Evolutionary conservation across 768 basidiomycete species (phyloP).

Genomic region (Boletus vermiculosoides): DNA sequence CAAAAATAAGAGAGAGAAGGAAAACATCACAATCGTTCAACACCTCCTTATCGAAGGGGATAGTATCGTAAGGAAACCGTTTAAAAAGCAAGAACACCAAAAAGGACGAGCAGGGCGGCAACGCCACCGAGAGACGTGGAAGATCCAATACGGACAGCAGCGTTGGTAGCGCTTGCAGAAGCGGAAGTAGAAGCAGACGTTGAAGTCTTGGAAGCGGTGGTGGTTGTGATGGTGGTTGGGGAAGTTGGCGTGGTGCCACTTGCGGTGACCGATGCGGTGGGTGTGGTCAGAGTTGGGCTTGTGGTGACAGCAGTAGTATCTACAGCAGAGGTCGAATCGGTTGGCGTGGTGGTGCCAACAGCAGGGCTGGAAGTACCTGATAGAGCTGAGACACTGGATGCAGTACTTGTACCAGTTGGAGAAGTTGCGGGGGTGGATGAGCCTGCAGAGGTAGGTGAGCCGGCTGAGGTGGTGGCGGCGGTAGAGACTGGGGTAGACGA

Average conservation of each 20-base stretch:
- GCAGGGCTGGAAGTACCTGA: conserved; percentile 19
- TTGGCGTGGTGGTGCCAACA: conserved; percentile 8
- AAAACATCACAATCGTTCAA: conserved; percentile 9
- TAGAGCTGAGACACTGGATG: conserved; percentile 1
- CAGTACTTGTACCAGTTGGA: not conserved
- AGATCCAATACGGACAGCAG: conserved; percentile 23
- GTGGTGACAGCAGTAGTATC: conserved; percentile 16
- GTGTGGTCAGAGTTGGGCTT: conserved; percentile 33
- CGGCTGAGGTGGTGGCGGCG: conserved; percentile 7
- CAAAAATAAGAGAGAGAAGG: conserved; percentile 1
- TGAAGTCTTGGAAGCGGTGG: conserved; percentile 19
- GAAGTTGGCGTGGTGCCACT: conserved; percentile 10
- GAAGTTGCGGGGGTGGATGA: conserved; percentile 9
- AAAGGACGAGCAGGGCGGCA: conserved; percentile 22
- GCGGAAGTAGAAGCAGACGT: conserved; percentile 8
- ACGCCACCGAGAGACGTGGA: conserved; percentile 21
- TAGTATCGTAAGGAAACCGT: conserved; percentile 3
- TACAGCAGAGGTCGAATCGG: conserved; percentile 4
- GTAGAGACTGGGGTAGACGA: conserved; percentile 15
- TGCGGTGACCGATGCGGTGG: conserved; percentile 34
- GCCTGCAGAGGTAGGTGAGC: conserved; percentile 17
- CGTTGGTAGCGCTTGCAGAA: conserved; percentile 17
- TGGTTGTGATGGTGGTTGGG: conserved; percentile 28
- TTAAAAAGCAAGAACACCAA: conserved; percentile 23
- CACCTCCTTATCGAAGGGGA: not conserved